Evolutionary conservation across 257 asterid genomes (phyloP).

Genomic region (Nicotiana attenuata): DNA sequence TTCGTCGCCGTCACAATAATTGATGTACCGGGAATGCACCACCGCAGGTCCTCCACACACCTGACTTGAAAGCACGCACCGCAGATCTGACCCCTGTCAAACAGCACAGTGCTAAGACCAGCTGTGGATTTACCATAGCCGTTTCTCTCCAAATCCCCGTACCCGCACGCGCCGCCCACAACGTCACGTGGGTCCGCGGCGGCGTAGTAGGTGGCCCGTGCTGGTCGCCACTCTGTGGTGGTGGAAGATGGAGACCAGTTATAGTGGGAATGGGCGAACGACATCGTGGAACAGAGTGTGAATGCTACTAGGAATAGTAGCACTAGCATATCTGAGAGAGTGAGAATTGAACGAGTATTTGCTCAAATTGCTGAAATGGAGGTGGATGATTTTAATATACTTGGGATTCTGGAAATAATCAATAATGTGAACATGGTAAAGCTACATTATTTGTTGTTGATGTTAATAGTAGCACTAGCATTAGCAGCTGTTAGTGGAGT

Average conservation of each 20-base stretch:
- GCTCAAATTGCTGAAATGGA: too few relatives aligned
- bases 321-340: neutral
- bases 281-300: constrained; percentile 26
- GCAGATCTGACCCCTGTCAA: constrained; percentile 91
- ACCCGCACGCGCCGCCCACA: constrained; percentile 95
- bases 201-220: constrained; percentile 87
- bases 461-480: too few relatives aligned
- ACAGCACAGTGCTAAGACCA: constrained; percentile 72
- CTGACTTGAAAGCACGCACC: constrained; percentile 86
- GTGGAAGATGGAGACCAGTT: constrained; percentile 48
- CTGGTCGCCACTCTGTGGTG: constrained; percentile 67
- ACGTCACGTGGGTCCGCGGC: constrained; percentile 63
- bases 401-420: too few relatives aligned
- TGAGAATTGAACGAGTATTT: too few relatives aligned
- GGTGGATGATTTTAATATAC: too few relatives aligned
- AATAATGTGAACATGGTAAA: too few relatives aligned
- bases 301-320: constrained; percentile 20
- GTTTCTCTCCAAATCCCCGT: constrained; percentile 57
- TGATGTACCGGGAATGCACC: constrained; percentile 97
- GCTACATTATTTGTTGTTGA: too few relatives aligned
- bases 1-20: constrained; percentile 91
- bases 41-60: constrained; percentile 83
- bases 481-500: too few relatives aligned
- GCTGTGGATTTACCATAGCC: constrained; percentile 96
- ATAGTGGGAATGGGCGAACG: constrained; percentile 42